Percentiles rank a stretch among this genome's conserved stretches.
phyloP scores from a whole-genome alignment of 805 yeast genomes.

The Candida easanensis region DNA sequence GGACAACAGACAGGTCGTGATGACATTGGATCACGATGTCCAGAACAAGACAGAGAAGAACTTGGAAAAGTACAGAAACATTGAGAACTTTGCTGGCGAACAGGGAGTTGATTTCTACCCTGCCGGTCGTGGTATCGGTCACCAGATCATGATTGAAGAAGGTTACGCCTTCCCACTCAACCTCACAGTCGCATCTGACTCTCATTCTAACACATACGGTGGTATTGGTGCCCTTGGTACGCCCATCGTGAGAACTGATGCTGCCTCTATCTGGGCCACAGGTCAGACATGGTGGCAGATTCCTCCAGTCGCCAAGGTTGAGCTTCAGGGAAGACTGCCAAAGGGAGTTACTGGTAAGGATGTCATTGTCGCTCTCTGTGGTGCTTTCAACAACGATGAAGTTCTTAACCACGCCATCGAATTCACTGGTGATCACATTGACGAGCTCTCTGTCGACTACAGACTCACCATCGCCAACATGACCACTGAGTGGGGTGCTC shows the following conservation, averaged over 20 bases:
- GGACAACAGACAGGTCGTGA: constrained; percentile 88
- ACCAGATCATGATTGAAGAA: constrained; percentile 98
- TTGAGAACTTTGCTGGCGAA: constrained; percentile 81
- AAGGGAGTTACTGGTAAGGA: constrained; percentile 93
- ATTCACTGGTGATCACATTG: constrained; percentile 80
- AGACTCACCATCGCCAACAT: constrained; percentile 92
- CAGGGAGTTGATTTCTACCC: constrained; percentile 97
- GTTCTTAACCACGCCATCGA: constrained; percentile 93
- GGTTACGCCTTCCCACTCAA: constrained; percentile 97
- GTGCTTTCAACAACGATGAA: constrained; percentile 87
- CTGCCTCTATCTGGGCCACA: constrained; percentile 99
- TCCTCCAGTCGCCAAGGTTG: constrained; percentile 96
- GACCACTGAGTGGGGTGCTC: constrained; percentile 99
- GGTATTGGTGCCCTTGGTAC: constrained; percentile 96
- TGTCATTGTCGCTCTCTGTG: constrained; percentile 94
- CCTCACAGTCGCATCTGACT: constrained; percentile 93
- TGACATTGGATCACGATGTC: constrained; percentile 96
- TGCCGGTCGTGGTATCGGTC: constrained; percentile 99
- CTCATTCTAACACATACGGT: constrained; percentile 97
- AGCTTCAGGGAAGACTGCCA: constrained; percentile 76
- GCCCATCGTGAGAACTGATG: constrained; percentile 97
- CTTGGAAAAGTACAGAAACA: constrained; percentile 81
- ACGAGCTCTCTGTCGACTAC: constrained; percentile 70
- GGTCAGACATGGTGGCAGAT: constrained; percentile 99
- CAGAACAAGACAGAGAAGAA: constrained; percentile 91